phyloP scores from a whole-genome alignment of 2,329 filamentous ascomycete species.

The Colletotrichum tamarilloi region DNA sequence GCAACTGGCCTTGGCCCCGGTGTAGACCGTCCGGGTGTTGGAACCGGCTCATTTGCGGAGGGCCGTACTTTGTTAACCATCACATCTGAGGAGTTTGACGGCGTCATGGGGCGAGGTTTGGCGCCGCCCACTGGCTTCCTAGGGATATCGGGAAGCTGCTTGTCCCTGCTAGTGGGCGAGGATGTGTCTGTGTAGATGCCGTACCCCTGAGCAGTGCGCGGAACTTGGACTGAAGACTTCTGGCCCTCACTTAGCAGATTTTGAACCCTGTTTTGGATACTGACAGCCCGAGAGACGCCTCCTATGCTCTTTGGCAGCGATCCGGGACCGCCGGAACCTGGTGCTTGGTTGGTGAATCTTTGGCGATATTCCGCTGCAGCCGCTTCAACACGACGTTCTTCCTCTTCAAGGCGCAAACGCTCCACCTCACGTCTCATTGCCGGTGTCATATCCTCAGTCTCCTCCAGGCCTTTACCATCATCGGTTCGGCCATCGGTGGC shows the following conservation, averaged over 20 bases:
- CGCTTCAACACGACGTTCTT: constrained; percentile 89
- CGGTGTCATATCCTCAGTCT: constrained; percentile 78
- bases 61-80: constrained; percentile 36
- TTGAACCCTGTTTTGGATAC: constrained; percentile 92
- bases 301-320: constrained; percentile 66
- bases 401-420: constrained; percentile 81
- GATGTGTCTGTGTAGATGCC: constrained; percentile 80
- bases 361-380: constrained; percentile 90
- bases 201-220: constrained; percentile 86
- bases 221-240: constrained; percentile 65
- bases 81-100: constrained; percentile 36
- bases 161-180: constrained; percentile 50
- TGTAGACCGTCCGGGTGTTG: constrained; percentile 37
- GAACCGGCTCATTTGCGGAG: constrained; percentile 40
- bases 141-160: constrained; percentile 56
- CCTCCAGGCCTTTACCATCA: constrained; percentile 71
- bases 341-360: constrained; percentile 70
- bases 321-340: constrained; percentile 48
- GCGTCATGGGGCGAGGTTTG: constrained; percentile 44
- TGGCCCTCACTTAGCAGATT: constrained; percentile 84
- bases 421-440: constrained; percentile 93
- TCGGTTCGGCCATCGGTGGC: constrained; percentile 76
- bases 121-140: constrained; percentile 60
- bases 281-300: constrained; percentile 75
- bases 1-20: constrained; percentile 58